Conservation (phyloP, 2,329 filamentous ascomycete species). For the Paraphoma sp. region DNA sequence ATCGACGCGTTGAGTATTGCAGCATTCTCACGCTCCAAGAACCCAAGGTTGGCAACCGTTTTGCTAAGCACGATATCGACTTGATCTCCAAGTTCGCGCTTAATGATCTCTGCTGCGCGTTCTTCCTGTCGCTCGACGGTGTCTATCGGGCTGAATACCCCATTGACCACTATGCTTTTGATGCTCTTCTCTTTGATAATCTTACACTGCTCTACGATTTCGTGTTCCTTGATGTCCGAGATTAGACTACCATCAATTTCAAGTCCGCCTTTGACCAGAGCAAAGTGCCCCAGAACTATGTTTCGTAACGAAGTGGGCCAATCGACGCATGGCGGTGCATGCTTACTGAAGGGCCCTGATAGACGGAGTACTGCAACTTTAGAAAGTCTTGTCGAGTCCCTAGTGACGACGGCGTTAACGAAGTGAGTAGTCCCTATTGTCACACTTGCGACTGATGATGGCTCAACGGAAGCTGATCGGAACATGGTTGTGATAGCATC, state of each 20-base stretch:
- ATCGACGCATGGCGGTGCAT: conserved; percentile 59
- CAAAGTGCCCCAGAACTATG: conserved; percentile 56
- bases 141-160: conserved; percentile 66
- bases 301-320: conserved; percentile 55
- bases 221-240: conserved; percentile 49
- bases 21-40: conserved; percentile 60
- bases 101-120: conserved; percentile 56
- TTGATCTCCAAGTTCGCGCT: conserved; percentile 51
- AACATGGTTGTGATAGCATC: conserved; percentile 46
- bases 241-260: conserved; percentile 58
- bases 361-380: conserved; percentile 61
- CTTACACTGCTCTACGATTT: conserved; percentile 54
- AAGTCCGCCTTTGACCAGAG: conserved; percentile 57
- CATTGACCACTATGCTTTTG: conserved; percentile 60
- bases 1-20: conserved; percentile 59
- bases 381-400: conserved; percentile 57
- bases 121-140: conserved; percentile 60
- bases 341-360: conserved; percentile 55
- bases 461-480: conserved; percentile 36
- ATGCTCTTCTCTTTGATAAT: conserved; percentile 54
- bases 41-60: conserved; percentile 58
- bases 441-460: conserved; percentile 50
- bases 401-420: conserved; percentile 59
- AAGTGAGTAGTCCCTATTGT: conserved; percentile 62
- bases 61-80: conserved; percentile 60